Conservation (phyloP, 179 eudicot species). For the Beta lomatogona region DNA sequence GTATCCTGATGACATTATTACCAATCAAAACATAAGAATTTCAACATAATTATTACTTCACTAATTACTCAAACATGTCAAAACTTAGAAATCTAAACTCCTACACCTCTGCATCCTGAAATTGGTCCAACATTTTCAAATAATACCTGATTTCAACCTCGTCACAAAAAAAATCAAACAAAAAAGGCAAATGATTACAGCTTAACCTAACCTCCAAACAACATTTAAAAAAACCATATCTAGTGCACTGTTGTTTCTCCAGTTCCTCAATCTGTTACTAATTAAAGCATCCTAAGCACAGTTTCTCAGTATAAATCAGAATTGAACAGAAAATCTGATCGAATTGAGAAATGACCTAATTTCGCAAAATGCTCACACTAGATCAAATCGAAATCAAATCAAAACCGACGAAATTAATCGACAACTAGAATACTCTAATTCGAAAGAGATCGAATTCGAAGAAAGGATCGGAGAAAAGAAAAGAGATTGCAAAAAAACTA, state of each 20-base stretch:
- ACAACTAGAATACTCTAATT: neutral
- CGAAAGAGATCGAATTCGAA: conserved; percentile 24
- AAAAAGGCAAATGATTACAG: too few relatives aligned
- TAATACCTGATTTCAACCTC: neutral
- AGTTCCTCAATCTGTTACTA: neutral
- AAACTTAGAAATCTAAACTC: neutral
- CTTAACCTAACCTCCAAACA: neutral
- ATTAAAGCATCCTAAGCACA: conserved; percentile 13
- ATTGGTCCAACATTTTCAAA: neutral
- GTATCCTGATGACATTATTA: neutral
- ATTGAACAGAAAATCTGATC: conserved; percentile 2
- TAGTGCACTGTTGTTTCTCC: neutral
- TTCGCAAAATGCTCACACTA: conserved; percentile 12
- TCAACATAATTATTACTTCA: neutral
- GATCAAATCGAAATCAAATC: conserved; percentile 28
- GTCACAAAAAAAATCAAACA: neutral
- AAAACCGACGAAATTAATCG: conserved; percentile 8
- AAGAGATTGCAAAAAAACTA: conserved; percentile 1
- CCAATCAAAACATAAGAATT: neutral
- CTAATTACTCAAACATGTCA: neutral
- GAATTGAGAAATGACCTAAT: conserved; percentile 4
- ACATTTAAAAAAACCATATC: neutral
- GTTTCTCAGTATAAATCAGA: neutral
- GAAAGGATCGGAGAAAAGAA: neutral
- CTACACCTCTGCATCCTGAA: neutral